Base-by-base conservation (phyloP, 768 basidiomycete genomes). In the Dioszegia crocea region DNA sequence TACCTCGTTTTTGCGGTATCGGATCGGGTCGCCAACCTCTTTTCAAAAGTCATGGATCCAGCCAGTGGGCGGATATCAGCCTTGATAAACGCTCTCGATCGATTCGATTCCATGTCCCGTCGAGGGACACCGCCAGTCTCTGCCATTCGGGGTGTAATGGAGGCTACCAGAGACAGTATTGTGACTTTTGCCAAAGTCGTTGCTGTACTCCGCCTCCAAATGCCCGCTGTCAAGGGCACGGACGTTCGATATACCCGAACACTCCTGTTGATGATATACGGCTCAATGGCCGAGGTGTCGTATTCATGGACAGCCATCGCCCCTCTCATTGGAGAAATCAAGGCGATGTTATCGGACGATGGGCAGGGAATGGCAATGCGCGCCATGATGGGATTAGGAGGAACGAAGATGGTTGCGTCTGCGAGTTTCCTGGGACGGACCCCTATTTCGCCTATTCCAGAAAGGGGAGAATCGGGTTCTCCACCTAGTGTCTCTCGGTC, bases 141-240 rank as follows among this genome's bases (percentile, higher is more conserved):
- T 3, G 80, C 89, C 12, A 92, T 93, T 66, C 83, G 88, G 40
- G 83, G 80, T 11, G 83, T 99, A 31, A 80, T 94, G 19, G 88
- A 91, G 74, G 85, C 83, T 46, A 92, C 92, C 68, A 84, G 86
- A 62, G 89, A 94, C 70, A 88, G 85, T 44, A 85, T 94, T 16
- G 82, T 83, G 11, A 84, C 87, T 17, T 94, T 94, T 67, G 84
- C 85, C 30, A 93, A 91, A 77, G 89, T 90, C n/a, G 83, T 94
- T 27, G 84, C 85, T 1, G 88, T 93, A 46, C 80, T 98, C 39
- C 79, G 84, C 36, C 78, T 90, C 23, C 92, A 96, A 77, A 54
- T 75, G 5, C 61, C 70, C 2, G 76, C 71, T 3, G 81, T 94
- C 51, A 86, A 86, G 74, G 83, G 84, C 16, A 81, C 83, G 21